These are phyloP conservation scores for Rhododendron ferrugineum DNA, from an alignment of 148 eudicot genomes.

Conservation along the genomic window DNA sequence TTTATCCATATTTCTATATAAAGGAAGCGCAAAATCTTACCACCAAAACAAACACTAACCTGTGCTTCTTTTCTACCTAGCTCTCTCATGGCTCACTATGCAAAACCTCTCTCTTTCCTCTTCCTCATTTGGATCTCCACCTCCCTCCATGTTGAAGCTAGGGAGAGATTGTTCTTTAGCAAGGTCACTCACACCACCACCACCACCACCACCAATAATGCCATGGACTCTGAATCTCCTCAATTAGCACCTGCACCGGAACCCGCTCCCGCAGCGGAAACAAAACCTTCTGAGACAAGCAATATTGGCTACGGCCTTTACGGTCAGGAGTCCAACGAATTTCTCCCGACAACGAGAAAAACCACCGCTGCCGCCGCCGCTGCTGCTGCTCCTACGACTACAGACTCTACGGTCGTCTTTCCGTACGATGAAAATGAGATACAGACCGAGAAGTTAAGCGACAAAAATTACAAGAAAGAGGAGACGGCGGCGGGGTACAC, in stretches of 20 bases:
- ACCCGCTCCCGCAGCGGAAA: slow-evolving; percentile 8
- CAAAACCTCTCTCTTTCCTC: slow-evolving; percentile 15
- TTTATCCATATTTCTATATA: not conserved
- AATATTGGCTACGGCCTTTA: slow-evolving; percentile 34
- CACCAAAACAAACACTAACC: not conserved
- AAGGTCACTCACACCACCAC: slow-evolving; percentile 8
- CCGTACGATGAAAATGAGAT: slow-evolving; percentile 14
- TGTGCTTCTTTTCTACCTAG: slow-evolving; percentile 1
- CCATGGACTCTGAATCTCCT: not conserved
- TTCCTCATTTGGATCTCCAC: slow-evolving; percentile 9
- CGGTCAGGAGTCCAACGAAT: slow-evolving; percentile 25
- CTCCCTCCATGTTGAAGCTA: slow-evolving; percentile 23
- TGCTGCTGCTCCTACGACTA: not conserved
- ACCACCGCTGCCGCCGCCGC: slow-evolving; percentile 3
- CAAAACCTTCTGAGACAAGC: not conserved
- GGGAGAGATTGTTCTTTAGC: slow-evolving; percentile 41
- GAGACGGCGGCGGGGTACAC: not conserved
- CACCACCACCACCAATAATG: not conserved
- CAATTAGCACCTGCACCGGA: slow-evolving; percentile 8
- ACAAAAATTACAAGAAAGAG: slow-evolving; percentile 5
- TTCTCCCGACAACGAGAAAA: slow-evolving; percentile 11
- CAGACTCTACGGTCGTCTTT: not conserved
- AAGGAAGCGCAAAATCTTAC: not conserved
- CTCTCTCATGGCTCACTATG: slow-evolving; percentile 28
- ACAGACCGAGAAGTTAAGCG: slow-evolving; percentile 11